Percentiles rank a stretch among this genome's conserved stretches.
Conservation (phyloP, 208 protist species). For the Leptomonas pyrrhocoris region DNA sequence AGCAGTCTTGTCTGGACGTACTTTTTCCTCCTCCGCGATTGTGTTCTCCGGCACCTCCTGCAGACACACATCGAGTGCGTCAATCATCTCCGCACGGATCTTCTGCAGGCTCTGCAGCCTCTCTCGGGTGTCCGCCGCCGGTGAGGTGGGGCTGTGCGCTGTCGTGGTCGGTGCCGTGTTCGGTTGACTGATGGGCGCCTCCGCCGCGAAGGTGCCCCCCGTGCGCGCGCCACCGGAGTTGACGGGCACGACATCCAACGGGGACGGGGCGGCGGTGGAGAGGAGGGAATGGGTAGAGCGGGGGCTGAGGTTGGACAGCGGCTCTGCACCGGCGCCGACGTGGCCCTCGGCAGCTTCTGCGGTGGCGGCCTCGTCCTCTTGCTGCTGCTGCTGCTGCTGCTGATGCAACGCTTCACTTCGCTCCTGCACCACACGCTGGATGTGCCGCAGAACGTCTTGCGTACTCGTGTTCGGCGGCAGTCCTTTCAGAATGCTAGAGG, state of each 20-base stretch:
- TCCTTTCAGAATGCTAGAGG: constrained; percentile 43
- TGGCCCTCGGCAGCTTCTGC: neutral
- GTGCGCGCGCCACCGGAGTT: neutral
- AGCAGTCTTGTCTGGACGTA: neutral
- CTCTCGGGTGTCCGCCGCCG: neutral
- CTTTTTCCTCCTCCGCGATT: neutral
- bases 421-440: constrained; percentile 50
- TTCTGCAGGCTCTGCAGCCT: constrained; percentile 34
- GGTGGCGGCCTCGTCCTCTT: constrained; percentile 5
- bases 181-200: neutral
- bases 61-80: constrained; percentile 81
- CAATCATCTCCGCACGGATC: constrained; percentile 74
- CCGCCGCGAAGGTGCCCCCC: neutral
- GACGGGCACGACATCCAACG: neutral
- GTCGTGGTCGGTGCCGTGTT: neutral
- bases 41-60: constrained; percentile 57
- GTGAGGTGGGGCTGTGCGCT: neutral
- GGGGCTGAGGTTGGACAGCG: constrained; percentile 4
- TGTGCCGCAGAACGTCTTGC: constrained; percentile 62
- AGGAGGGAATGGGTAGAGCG: constrained; percentile 11
- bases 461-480: constrained; percentile 55
- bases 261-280: constrained; percentile 4
- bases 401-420: constrained; percentile 24
- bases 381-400: constrained; percentile 8
- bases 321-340: neutral